Base-by-base conservation (phyloP, 768 basidiomycete species). In the Xerocomellus amylosporus region DNA sequence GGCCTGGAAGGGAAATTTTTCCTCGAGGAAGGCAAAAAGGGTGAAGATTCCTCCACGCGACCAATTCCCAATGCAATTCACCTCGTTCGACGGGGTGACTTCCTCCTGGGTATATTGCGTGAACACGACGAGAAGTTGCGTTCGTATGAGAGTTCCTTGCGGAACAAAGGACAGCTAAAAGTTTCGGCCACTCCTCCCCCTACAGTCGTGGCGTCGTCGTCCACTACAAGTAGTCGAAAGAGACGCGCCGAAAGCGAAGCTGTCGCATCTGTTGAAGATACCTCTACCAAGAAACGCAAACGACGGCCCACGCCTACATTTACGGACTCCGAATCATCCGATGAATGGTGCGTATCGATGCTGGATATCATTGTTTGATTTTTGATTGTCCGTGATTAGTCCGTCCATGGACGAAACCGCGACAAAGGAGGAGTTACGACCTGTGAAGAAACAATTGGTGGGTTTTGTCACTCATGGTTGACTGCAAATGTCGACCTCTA, bases 61-160 rank as follows among this genome's bases (percentile, higher is more conserved):
- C 91, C 91, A 9, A 96, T 96, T 62, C 97, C 97, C 34, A 97
- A 95, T 64, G 93, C 97, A 30, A 98, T 99, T 57, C 97, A 99
- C 73, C 87, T 99, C 45, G 96, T 98, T 39, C 88, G 97, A 47
- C 84, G 97, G 49, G 96, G 95, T 37, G 97, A 98, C 72, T 99
- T 94, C 74, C 82, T 98, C 55, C 77, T 93, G 57, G 77, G 88
- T 54, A 77, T 92, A 58, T 75, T 96, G 63, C 84, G 86, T 48
- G 93, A 95, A 71, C 86, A 93, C 73, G 86, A 91, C 65, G 93
- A 93, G 77, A 92, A 91, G 79, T 75, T 93, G 72, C 87, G 88
- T 71, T 88, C 89, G 69, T 91, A 90, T 66, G 90, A 92, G 77
- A 86, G 80, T 66, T 87, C 87, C 59, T 76, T 91, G 60, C 82